Base-by-base conservation (phyloP, 2,329 filamentous ascomycete species). In the Colletotrichum paranaense region DNA sequence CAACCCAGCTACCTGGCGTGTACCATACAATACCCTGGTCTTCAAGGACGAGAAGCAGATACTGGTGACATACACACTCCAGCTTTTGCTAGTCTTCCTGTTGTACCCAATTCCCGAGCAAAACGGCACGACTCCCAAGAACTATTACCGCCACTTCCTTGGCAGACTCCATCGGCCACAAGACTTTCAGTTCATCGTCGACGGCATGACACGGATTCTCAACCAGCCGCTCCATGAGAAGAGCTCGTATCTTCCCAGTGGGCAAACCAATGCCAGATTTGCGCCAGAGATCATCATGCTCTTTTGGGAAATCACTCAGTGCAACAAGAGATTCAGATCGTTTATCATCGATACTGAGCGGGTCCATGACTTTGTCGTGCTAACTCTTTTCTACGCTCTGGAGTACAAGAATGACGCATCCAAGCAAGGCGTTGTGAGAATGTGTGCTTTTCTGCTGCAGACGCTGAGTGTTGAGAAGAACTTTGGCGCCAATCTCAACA, bases 391-490 rank as follows among this genome's bases (percentile, higher is more conserved):
- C 84, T 98, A 98, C 81, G 95, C 95, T 5, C 91, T 98, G 59
- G 95, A 98, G 80, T 93, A 97, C 82, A 95, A 95, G 79, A 90
- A 91, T 55, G 96, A 98, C 79, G 86, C 93, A 24, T 92, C 95
- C 1, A 97, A 96, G 81, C 95, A 98, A 82, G 97, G 97, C 1
- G 88, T 98, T 1, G 94, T 98, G 30, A 91, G 97, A 68, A 98
- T 98, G 95, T 98, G 97, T 82, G 92, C 97, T n/a, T 98, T 99
- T 81, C 89, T 98, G 56, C 85, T 99, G 53, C 97, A 99, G 83
- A 98, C 97, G 0, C 85, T 99, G 79, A 98, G 96, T 78, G 95
- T 97, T 2, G 97, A 98, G 83, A 90, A 93, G 68, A 95, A 93
- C 75, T 98, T 98, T 82, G 96, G 95, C 35, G 90, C 93, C 79